These are phyloP conservation scores for Didymella exigua DNA, from an alignment of 2,329 filamentous ascomycete species.

Conservation along the genomic window DNA sequence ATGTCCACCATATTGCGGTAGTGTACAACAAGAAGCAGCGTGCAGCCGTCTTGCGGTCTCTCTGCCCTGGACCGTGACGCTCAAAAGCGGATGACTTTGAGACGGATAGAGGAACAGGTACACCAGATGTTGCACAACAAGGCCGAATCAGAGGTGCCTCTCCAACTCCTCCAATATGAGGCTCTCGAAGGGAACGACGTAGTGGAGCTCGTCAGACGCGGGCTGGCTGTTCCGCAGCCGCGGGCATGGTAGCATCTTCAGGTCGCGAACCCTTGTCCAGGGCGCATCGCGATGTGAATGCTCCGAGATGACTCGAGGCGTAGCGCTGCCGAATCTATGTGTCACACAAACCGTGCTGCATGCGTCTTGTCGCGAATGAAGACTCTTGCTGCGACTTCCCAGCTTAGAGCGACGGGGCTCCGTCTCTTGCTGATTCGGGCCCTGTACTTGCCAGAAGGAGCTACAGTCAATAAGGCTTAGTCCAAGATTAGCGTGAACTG, in stretches of 20 bases:
- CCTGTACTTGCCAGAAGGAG: conserved; percentile 7
- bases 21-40: conserved; percentile 37
- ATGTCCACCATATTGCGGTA: conserved; percentile 29
- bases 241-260: conserved; percentile 51
- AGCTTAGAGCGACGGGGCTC: conserved; percentile 13
- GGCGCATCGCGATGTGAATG: conserved; percentile 28
- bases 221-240: conserved; percentile 52
- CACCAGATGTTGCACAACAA: conserved; percentile 40
- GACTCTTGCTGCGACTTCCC: conserved; percentile 26
- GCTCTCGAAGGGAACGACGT: conserved; percentile 33
- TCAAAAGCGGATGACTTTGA: conserved; percentile 39
- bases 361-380: conserved; percentile 23
- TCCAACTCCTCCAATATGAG: conserved; percentile 31
- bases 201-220: conserved; percentile 48
- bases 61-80: conserved; percentile 26
- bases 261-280: conserved; percentile 46
- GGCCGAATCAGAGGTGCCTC: conserved; percentile 34
- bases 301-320: conserved; percentile 30
- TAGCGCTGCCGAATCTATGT: conserved; percentile 30
- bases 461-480: conserved; percentile 20
- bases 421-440: conserved; percentile 16
- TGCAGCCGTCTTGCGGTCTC: conserved; percentile 34
- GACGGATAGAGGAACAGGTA: conserved; percentile 46
- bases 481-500: conserved; percentile 28
- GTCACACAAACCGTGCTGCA: conserved; percentile 37